These are phyloP conservation scores for Lomentospora prolificans DNA, from an alignment of 2,329 filamentous ascomycete species.

Conservation along the genomic window DNA sequence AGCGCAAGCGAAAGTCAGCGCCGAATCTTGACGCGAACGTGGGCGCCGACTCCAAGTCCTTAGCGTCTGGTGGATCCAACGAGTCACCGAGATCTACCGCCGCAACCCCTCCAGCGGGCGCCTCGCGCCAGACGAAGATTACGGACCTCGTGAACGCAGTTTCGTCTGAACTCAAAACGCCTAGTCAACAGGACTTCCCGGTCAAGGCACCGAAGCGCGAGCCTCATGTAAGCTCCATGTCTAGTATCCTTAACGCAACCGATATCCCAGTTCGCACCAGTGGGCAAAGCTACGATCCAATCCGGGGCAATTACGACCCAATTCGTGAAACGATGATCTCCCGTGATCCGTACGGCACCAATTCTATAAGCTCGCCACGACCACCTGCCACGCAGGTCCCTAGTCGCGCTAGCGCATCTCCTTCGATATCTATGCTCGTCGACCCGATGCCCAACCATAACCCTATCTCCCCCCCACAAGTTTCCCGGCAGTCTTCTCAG, in stretches of 20 bases:
- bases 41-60: constrained; percentile 24
- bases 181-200: constrained; percentile 21
- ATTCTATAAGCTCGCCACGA: constrained; percentile 41
- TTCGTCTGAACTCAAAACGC: constrained; percentile 11
- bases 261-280: constrained; percentile 48
- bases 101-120: neutral
- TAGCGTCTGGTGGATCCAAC: constrained; percentile 19
- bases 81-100: neutral
- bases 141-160: constrained; percentile 24
- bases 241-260: constrained; percentile 42
- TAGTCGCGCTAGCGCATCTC: constrained; percentile 76
- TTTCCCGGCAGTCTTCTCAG: constrained; percentile 7
- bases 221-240: constrained; percentile 38
- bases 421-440: constrained; percentile 83
- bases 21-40: constrained; percentile 27
- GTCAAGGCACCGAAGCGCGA: constrained; percentile 43
- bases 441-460: constrained; percentile 43
- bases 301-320: constrained; percentile 64
- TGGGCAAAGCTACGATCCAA: constrained; percentile 82
- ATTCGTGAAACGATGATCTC: constrained; percentile 51
- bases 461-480: constrained; percentile 23
- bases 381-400: constrained; percentile 17
- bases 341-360: constrained; percentile 37
- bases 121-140: constrained; percentile 27
- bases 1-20: constrained; percentile 44